Conservation (phyloP, 805 yeast species). For the Phaffomyces opuntiae region DNA sequence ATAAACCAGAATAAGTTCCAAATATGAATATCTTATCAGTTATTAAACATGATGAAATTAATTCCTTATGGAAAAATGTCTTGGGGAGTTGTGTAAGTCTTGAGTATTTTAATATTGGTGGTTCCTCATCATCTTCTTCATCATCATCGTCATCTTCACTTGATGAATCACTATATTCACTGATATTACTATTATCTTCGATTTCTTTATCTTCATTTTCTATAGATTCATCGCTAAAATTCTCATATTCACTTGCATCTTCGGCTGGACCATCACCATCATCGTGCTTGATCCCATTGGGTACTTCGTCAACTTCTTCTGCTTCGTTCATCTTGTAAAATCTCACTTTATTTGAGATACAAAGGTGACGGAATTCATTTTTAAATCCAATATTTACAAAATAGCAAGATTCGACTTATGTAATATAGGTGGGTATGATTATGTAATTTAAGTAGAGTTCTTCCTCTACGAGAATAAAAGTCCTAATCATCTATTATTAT, state of each 20-base stretch:
- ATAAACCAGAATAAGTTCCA: conserved; percentile 85
- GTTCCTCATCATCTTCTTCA: conserved; percentile 44
- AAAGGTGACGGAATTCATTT: no score
- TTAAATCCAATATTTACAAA: no score
- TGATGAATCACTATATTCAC: conserved; percentile 5
- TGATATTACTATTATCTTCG: background rate
- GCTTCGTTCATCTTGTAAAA: background rate
- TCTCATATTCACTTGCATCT: background rate
- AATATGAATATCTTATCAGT: conserved; percentile 59
- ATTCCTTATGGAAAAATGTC: conserved; percentile 65
- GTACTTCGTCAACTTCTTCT: background rate
- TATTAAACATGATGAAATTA: conserved; percentile 64
- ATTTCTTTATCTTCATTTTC: background rate
- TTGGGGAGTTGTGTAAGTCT: conserved; percentile 63
- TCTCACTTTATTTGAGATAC: no score
- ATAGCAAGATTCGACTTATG: no score
- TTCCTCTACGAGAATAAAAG: background rate
- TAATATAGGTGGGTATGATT: no score
- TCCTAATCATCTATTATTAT: background rate
- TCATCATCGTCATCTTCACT: conserved; percentile 13
- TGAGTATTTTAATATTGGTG: conserved; percentile 70
- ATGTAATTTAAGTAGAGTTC: no score
- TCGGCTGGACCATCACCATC: no score
- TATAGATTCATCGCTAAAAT: background rate
- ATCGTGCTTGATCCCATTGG: no score